These are phyloP conservation scores for Pseudogymnoascus sp. DNA, from an alignment of 2,329 filamentous ascomycete species.

Conservation along the genomic window DNA sequence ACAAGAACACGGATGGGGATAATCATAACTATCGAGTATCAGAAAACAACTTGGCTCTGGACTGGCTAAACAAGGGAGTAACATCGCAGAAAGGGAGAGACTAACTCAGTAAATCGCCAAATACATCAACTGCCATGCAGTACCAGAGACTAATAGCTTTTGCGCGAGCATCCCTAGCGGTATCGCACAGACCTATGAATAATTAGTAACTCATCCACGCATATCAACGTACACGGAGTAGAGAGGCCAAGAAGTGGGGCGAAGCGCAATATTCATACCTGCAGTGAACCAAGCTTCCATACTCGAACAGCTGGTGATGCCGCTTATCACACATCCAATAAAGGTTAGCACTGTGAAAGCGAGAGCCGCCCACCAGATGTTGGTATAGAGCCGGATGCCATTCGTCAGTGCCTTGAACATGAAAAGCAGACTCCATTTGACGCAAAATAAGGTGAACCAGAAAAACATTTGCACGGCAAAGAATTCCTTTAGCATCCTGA, in stretches of 20 bases:
- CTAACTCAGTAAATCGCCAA: constrained; percentile 18
- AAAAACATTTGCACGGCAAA: constrained; percentile 20
- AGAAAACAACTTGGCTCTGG: neutral
- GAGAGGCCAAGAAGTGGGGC: neutral
- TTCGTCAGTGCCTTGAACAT: neutral
- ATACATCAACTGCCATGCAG: constrained; percentile 15
- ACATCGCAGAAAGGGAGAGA: neutral
- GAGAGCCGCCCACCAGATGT: constrained; percentile 6
- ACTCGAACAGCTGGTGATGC: constrained; percentile 28
- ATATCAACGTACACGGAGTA: neutral
- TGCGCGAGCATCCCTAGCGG: constrained; percentile 13
- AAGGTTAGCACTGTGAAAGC: constrained; percentile 24
- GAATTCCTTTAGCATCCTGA: constrained; percentile 30
- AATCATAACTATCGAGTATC: constrained; percentile 14
- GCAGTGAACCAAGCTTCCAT: constrained; percentile 31
- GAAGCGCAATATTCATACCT: neutral
- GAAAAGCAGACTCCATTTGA: constrained; percentile 10
- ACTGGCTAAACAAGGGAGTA: neutral
- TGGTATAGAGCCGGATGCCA: neutral
- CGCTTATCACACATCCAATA: constrained; percentile 30
- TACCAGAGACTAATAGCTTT: constrained; percentile 17
- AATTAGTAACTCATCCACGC: neutral
- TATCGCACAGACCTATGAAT: constrained; percentile 9
- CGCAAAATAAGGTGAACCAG: constrained; percentile 8
- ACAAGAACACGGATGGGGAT: constrained; percentile 16